These are phyloP conservation scores for Tylopilus balloui DNA, from an alignment of 768 basidiomycete genomes.

Conservation along the genomic window DNA sequence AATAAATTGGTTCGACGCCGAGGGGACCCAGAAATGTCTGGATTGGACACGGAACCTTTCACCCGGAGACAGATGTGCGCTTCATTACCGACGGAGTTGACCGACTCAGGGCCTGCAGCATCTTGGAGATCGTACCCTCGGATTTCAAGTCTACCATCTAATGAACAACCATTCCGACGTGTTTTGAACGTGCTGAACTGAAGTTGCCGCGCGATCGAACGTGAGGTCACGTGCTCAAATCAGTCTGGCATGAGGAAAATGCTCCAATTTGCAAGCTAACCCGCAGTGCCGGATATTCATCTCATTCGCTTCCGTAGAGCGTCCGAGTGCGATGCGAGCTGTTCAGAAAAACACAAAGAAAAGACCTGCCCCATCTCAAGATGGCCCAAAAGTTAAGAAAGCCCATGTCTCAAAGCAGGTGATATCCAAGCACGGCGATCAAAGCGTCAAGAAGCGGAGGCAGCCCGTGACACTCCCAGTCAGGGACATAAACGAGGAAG, in stretches of 20 bases:
- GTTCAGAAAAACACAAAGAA: slow-evolving; percentile 46
- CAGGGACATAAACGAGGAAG: slow-evolving; percentile 34
- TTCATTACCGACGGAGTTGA: too few species aligned
- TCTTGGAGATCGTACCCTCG: too few species aligned
- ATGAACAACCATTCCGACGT: too few species aligned
- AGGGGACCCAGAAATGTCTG: background rate
- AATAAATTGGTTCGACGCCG: too few species aligned
- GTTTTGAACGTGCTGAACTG: too few species aligned
- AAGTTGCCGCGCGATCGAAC: background rate
- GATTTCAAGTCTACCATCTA: too few species aligned
- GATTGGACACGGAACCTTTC: too few species aligned
- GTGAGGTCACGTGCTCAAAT: slow-evolving; percentile 20
- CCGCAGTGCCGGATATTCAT: background rate
- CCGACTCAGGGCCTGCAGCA: too few species aligned
- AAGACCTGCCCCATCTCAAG: slow-evolving; percentile 43
- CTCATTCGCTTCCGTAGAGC: background rate
- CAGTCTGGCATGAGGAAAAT: too few species aligned
- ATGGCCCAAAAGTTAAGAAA: slow-evolving; percentile 52
- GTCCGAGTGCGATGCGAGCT: slow-evolving; percentile 35
- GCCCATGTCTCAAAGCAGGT: slow-evolving; percentile 38
- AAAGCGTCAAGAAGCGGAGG: slow-evolving; percentile 53
- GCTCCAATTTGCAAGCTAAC: too few species aligned
- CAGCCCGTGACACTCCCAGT: slow-evolving; percentile 49
- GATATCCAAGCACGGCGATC: slow-evolving; percentile 18
- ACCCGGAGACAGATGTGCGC: too few species aligned